These are phyloP conservation scores for Lactifluus rugatus DNA, from an alignment of 768 basidiomycete species.

Conservation along the genomic window DNA sequence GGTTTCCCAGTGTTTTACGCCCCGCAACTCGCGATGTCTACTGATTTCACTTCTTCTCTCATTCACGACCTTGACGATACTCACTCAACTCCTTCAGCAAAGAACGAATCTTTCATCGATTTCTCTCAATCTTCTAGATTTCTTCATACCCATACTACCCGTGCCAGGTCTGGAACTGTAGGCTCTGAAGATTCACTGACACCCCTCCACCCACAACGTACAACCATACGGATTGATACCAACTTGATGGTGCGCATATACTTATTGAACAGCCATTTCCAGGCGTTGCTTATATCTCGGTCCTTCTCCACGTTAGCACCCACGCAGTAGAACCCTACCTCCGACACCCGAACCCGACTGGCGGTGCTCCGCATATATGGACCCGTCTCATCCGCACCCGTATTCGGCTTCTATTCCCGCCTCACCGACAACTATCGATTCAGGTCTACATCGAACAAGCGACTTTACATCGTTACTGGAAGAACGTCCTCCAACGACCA, in stretches of 20 bases:
- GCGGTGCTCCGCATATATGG: slow-evolving; percentile 25
- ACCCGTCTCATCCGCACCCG: slow-evolving; percentile 11
- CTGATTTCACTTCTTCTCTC: slow-evolving; percentile 1
- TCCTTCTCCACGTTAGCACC: neutral
- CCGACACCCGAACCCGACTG: slow-evolving; percentile 40
- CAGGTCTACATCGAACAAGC: slow-evolving; percentile 10
- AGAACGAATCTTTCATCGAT: slow-evolving; percentile 38
- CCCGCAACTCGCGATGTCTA: neutral
- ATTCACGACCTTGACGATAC: slow-evolving; percentile 1
- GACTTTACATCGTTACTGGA: slow-evolving; percentile 11
- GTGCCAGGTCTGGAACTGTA: slow-evolving; percentile 5
- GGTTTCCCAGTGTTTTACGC: neutral
- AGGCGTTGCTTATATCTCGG: neutral
- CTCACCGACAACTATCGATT: slow-evolving; percentile 7
- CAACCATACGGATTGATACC: slow-evolving; percentile 4
- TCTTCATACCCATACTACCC: slow-evolving; percentile 8
- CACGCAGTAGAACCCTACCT: slow-evolving; percentile 33
- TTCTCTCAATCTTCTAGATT: slow-evolving; percentile 26
- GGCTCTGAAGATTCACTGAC: neutral
- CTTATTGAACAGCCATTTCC: neutral
- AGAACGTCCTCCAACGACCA: slow-evolving; percentile 52
- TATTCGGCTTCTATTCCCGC: neutral
- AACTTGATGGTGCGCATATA: slow-evolving; percentile 3
- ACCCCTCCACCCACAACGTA: neutral
- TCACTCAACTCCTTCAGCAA: slow-evolving; percentile 7